Percentiles rank a stretch among this genome's conserved stretches.
Conservation (phyloP, 2,329 filamentous ascomycete genomes). For the Onygena corvina region DNA sequence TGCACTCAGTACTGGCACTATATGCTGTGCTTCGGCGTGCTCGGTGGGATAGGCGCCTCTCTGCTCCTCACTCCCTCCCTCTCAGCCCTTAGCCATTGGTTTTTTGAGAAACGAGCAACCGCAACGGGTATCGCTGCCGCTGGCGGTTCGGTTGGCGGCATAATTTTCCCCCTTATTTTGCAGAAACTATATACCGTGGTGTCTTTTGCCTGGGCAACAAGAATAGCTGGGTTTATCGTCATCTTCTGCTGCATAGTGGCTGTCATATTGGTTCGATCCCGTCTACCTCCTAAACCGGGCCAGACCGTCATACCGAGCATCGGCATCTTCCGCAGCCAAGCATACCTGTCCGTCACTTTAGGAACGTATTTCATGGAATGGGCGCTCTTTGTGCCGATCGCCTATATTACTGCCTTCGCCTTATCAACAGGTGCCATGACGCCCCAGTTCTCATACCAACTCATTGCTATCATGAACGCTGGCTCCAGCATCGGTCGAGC, state of each 20-base stretch:
- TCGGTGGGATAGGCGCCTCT: slow-evolving; percentile 25
- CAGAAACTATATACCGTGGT: slow-evolving; percentile 21
- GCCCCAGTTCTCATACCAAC: background rate
- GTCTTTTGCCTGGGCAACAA: slow-evolving; percentile 20
- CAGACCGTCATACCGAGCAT: slow-evolving; percentile 5
- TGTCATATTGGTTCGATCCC: slow-evolving; percentile 6
- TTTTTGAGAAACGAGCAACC: slow-evolving; percentile 22
- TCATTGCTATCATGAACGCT: background rate
- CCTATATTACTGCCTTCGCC: background rate
- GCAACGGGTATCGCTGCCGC: slow-evolving; percentile 28
- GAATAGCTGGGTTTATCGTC: slow-evolving; percentile 15
- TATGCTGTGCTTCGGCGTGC: slow-evolving; percentile 27
- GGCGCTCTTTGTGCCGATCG: background rate
- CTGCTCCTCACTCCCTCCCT: slow-evolving; percentile 25
- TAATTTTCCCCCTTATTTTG: slow-evolving; percentile 27
- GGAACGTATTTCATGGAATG: slow-evolving; percentile 6
- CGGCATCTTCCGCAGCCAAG: background rate
- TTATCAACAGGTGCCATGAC: slow-evolving; percentile 7
- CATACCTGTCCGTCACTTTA: background rate
- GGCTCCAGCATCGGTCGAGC: slow-evolving; percentile 34
- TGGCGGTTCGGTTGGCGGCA: slow-evolving; percentile 26
- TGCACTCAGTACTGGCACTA: slow-evolving; percentile 29
- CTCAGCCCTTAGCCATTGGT: slow-evolving; percentile 27
- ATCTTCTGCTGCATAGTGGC: slow-evolving; percentile 10
- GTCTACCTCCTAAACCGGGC: slow-evolving; percentile 17